Evolutionary conservation across 1,284 basidiomycete genomes (phyloP), one percentile per base, ranked within the genome.

Genomic region (Mycena sp.): DNA sequence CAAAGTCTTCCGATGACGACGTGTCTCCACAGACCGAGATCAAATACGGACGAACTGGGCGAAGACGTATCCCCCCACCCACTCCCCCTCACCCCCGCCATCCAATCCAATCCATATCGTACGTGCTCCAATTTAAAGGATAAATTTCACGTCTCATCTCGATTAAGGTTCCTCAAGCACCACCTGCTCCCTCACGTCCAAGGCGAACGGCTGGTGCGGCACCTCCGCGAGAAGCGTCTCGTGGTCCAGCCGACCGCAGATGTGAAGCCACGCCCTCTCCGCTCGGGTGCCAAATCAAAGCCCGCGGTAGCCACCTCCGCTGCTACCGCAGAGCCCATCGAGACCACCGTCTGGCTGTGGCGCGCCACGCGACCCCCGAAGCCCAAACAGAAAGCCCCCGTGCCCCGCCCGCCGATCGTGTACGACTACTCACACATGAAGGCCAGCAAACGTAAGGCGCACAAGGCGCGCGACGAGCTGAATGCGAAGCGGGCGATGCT

Each of bases 151-250:
- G n/a, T 51, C 19, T 45, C n/a, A 29, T 40, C 29, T 19, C 23
- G 1, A 23, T 29, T 19, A 65, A 91, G 89, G 25, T 88, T 87
- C 69, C 73, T 91, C 23, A 90, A 90, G 72, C 76, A 72, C 44
- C 70, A 76, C n/a, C 75, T 89, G 6, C 78, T 89, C 1, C 82
- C 81, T 1, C 75, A 82, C 12, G 76, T 89, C 37, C 76, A 77
- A 19, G 80, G 79, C 3, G 72, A 74, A 12, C 71, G 76, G 32
- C 77, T 80, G 48, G 71, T 90, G 17, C 71, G 81, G 60, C 84
- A 84, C 61, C 72, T 83, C 37, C 78, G 78, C 62, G 75, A 76
- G 11, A 74, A 74, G 50, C 77, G 78, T 37, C 6, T 56, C 10
- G 28, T 57, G 3, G 26, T 19, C 30, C 55, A 58, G 19, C 29